Percentiles rank a stretch among this genome's conserved stretches.
These are phyloP conservation scores for Anthracocystis setariae DNA, from an alignment of 1,284 basidiomycete species.

Conservation along the genomic window DNA sequence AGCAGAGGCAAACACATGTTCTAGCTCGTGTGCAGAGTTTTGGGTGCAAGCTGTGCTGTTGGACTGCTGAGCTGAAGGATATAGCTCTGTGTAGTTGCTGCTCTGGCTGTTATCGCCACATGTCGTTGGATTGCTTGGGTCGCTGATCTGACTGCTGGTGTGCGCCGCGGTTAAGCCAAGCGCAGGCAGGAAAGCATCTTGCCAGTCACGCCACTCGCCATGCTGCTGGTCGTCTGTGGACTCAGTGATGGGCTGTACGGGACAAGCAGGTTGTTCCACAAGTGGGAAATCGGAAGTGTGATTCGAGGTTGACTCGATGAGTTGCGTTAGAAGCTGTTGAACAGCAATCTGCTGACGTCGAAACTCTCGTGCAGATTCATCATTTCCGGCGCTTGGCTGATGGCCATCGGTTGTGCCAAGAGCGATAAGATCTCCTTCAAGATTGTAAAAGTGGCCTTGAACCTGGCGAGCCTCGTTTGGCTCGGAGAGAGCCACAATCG, in stretches of 20 bases:
- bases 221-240: not conserved
- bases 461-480: constrained; percentile 14
- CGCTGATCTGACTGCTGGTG: not conserved
- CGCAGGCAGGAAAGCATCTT: not conserved
- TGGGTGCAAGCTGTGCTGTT: not conserved
- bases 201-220: not conserved
- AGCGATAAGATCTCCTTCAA: constrained; percentile 22
- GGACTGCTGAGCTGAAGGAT: not conserved
- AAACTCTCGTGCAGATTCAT: constrained; percentile 6
- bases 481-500: constrained; percentile 19
- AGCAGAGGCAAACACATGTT: not conserved
- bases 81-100: not conserved
- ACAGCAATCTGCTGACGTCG: constrained; percentile 18
- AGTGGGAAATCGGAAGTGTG: not conserved
- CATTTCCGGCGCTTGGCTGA: not conserved
- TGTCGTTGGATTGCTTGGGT: not conserved
- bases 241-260: not conserved
- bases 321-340: constrained; percentile 20
- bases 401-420: constrained; percentile 1
- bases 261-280: not conserved
- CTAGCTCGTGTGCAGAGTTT: not conserved
- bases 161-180: not conserved
- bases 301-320: constrained; percentile 7
- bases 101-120: not conserved
- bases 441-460: constrained; percentile 15